Evolutionary conservation across 768 basidiomycete genomes (phyloP).

Genomic region (Scleroderma citrinum): DNA sequence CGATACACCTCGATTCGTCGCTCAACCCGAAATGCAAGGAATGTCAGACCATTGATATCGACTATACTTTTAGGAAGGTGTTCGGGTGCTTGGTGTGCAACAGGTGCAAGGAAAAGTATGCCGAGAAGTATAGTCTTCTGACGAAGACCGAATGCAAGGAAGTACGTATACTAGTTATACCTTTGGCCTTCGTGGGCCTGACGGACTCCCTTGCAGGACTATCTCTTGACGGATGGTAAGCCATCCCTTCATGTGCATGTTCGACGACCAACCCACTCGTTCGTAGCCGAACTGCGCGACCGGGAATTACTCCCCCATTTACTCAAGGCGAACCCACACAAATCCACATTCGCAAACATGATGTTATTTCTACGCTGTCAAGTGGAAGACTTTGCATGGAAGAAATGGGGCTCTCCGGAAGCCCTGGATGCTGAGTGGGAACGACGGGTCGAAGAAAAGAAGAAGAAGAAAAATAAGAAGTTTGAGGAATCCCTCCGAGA

Average conservation of each 20-base stretch:
- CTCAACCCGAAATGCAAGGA: slow-evolving; percentile 82
- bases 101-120: slow-evolving; percentile 81
- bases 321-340: slow-evolving; percentile 91
- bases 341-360: slow-evolving; percentile 96
- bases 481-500: slow-evolving; percentile 89
- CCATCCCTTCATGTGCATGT: slow-evolving; percentile 6
- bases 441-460: slow-evolving; percentile 71
- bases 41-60: slow-evolving; percentile 86
- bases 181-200: slow-evolving; percentile 2
- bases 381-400: slow-evolving; percentile 95
- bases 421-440: slow-evolving; percentile 87
- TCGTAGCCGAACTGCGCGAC: slow-evolving; percentile 86
- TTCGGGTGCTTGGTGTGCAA: slow-evolving; percentile 87
- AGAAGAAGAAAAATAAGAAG: slow-evolving; percentile 87
- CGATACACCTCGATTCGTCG: slow-evolving; percentile 67
- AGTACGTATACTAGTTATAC: slow-evolving; percentile 36
- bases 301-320: slow-evolving; percentile 89
- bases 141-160: slow-evolving; percentile 99
- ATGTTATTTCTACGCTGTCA: slow-evolving; percentile 95
- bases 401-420: slow-evolving; percentile 96
- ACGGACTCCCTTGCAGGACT: slow-evolving; percentile 54
- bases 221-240: slow-evolving; percentile 88
- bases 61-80: slow-evolving; percentile 72
- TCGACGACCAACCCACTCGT: background rate
- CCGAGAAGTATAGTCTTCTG: slow-evolving; percentile 89